Conservation (phyloP, 192 early-diverging fungal genomes). For the Umbelopsis vinacea region DNA sequence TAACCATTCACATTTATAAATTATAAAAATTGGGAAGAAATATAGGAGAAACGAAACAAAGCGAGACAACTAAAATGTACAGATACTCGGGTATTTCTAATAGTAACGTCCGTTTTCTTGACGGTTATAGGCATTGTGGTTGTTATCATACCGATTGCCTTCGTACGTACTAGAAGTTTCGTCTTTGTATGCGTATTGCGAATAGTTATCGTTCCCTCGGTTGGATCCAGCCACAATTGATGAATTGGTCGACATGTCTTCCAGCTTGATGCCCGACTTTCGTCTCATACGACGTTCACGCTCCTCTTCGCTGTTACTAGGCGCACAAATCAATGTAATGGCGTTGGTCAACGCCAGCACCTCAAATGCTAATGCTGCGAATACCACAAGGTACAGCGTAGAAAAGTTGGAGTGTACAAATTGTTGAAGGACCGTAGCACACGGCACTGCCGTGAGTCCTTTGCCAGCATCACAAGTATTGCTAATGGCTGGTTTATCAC, state of each 20-base stretch:
- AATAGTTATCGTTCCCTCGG: background rate
- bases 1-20: background rate
- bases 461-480: slow-evolving; percentile 11
- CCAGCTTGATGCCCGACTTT: slow-evolving; percentile 36
- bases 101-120: slow-evolving; percentile 9
- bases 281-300: slow-evolving; percentile 29
- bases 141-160: background rate
- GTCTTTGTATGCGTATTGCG: slow-evolving; percentile 18
- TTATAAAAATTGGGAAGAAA: background rate
- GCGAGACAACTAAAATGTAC: slow-evolving; percentile 3
- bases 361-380: slow-evolving; percentile 34
- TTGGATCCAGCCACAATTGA: slow-evolving; percentile 23
- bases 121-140: background rate
- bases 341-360: slow-evolving; percentile 30
- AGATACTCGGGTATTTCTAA: slow-evolving; percentile 12
- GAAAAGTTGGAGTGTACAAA: slow-evolving; percentile 27
- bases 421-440: background rate
- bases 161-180: background rate
- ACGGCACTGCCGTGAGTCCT: slow-evolving; percentile 12
- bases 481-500: slow-evolving; percentile 28
- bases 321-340: slow-evolving; percentile 31
- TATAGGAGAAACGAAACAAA: background rate
- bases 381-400: slow-evolving; percentile 33
- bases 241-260: slow-evolving; percentile 33
- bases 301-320: slow-evolving; percentile 23